Evolutionary conservation across 176 grass and related monocot genomes (phyloP).

Genomic region (Pharus latifolius): DNA sequence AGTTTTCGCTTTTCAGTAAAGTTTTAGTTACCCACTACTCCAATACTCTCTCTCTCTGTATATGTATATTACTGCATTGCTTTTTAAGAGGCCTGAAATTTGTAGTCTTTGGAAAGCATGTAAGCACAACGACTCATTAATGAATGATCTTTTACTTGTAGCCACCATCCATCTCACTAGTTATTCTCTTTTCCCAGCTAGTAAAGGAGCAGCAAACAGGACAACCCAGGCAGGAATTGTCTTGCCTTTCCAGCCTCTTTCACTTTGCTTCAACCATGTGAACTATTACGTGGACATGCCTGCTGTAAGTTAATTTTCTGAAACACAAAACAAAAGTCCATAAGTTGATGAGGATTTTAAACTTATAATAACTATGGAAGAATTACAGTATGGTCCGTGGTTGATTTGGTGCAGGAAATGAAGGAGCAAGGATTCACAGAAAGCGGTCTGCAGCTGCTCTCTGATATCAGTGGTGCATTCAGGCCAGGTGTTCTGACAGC

Average conservation of each 20-base stretch:
- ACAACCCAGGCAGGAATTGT: conserved; percentile 26
- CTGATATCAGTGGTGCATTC: conserved; percentile 82
- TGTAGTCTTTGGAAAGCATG: too few species aligned
- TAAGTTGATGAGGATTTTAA: not conserved
- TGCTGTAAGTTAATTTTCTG: conserved; percentile 38
- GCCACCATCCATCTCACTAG: too few species aligned
- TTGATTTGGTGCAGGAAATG: too few species aligned
- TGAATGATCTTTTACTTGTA: too few species aligned
- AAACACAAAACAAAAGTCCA: not conserved
- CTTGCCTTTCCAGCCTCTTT: conserved; percentile 81
- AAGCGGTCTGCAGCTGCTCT: conserved; percentile 54
- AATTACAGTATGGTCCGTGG: too few species aligned
- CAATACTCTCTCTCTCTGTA: too few species aligned
- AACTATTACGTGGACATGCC: conserved; percentile 92
- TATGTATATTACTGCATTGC: too few species aligned
- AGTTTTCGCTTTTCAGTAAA: too few species aligned
- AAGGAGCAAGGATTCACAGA: conserved; percentile 69
- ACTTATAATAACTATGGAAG: too few species aligned
- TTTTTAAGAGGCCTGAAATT: too few species aligned
- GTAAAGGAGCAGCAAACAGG: not conserved
- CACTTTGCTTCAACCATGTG: conserved; percentile 71
- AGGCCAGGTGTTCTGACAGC: conserved; percentile 79
- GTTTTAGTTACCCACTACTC: too few species aligned
- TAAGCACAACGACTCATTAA: too few species aligned
- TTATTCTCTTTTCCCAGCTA: conserved; percentile 4